Base-by-base conservation (phyloP, 208 protist species). In the Hexamita inflata region DNA sequence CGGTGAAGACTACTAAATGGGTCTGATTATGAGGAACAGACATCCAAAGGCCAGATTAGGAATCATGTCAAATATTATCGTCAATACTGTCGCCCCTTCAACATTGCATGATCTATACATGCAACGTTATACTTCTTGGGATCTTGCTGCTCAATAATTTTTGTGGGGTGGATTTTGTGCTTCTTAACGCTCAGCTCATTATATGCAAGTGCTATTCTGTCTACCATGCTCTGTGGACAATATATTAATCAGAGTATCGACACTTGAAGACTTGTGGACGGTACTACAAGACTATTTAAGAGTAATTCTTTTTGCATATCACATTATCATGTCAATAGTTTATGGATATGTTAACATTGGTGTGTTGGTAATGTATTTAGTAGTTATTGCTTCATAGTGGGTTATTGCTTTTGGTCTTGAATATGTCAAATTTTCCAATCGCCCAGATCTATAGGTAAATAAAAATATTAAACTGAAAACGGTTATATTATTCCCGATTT, bases 1-100 rank as follows among this genome's bases (percentile, higher is more conserved):
- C 58, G 73, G 73, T 11, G 73, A 76, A 30, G 73, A 76, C 34
- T 76, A 76, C 58, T 32, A 76, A 39, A 76, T 76, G 73, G 73
- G 73, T 42, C 26, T 68, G 57, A 61, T 61, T 13, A 41, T 76
- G 59, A 30, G 73, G 9, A 67, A 53, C 57, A 34, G 9, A n/a
- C 41, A n/a, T 4, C 45, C 58, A n/a, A 76, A 61, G 24, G 9
- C 11, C 11, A 30, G 58, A 9, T 28, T 61, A 4, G 57, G 59
- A 2, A 64, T 76, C 38, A 76, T 76, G 1, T 59, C 24, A 13
- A 35, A 38, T 34, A 11, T 2, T 29, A 75, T 75, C 26, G 41
- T 75, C 28, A 38, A 53, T 38, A 75, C 68, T 24, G 68, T 75
- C 7, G 68, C 68, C 45, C 68, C 68, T 39, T 9, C 68, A 15